phyloP scores from a whole-genome alignment of 2,329 filamentous ascomycete genomes.

The Epichloe amarillans region DNA sequence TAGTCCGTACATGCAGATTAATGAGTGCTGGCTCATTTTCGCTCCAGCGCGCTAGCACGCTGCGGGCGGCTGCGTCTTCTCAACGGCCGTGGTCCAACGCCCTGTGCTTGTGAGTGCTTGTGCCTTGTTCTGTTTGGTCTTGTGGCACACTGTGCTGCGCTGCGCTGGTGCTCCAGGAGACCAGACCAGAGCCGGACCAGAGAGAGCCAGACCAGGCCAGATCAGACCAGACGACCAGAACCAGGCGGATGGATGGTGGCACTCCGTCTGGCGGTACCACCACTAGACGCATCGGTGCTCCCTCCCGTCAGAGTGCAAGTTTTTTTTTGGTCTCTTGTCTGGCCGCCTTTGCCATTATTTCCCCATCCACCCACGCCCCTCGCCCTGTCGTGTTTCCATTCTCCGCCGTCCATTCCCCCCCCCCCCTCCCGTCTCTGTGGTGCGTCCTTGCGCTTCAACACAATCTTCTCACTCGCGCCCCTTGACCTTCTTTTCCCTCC shows the following conservation, averaged over 20 bases:
- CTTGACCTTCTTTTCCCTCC: conserved; percentile 13
- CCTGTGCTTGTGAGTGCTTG: not conserved
- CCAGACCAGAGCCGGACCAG: too few relatives aligned
- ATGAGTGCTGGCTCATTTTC: too few relatives aligned
- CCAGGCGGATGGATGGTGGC: too few relatives aligned
- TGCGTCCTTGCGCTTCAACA: conserved; percentile 9
- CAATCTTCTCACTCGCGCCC: conserved; percentile 14
- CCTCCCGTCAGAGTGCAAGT: not conserved
- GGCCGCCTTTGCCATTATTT: conserved; percentile 3
- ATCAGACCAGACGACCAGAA: too few relatives aligned
- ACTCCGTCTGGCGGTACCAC: too few relatives aligned
- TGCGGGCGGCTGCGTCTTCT: not conserved
- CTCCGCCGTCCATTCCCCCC: conserved; percentile 15
- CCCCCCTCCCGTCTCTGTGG: not conserved
- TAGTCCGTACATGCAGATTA: too few relatives aligned
- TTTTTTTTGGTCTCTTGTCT: not conserved
- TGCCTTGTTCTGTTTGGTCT: not conserved
- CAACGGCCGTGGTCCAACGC: not conserved
- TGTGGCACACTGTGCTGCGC: too few relatives aligned
- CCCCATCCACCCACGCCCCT: conserved; percentile 7
- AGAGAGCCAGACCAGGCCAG: too few relatives aligned
- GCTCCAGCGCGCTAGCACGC: not conserved
- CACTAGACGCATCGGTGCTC: too few relatives aligned
- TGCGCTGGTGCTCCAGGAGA: too few relatives aligned
- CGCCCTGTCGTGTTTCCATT: conserved; percentile 21